Evolutionary conservation across 31 red algal species (phyloP), one percentile per base, ranked within the genome.

Genomic region (Odonthalia washingtoniensis): DNA sequence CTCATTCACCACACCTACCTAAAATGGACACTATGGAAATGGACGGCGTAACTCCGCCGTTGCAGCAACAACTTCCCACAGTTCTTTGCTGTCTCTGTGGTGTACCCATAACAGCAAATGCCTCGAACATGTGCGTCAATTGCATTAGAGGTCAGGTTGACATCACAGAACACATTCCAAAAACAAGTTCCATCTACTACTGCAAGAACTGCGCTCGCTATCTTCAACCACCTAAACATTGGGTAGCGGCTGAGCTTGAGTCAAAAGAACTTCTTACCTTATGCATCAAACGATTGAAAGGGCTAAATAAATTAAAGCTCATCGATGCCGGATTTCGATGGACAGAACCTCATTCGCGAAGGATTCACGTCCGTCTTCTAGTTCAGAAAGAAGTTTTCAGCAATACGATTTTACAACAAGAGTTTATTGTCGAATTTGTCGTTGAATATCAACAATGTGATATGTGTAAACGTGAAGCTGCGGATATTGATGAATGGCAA

Each of bases 401-500:
- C 40, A 86, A 88, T 36, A 97, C 98, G 14, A 93, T 99, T 73
- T 53, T 99, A 39, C 92, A 99, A 80, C 95, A 99, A 40, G 91
- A 93, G 72, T 99, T 99, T 70, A 66, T 97, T 35, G 95, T 99
- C 32, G 98, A 97, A 61, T 99, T 95, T 84, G 69, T 93, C 1
- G 98, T 99, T 3, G 90, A 95, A 42, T 94, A 97, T 63, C 95
- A 97, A 70, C 98, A 99, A 68, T 99, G 98, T 64, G 92, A 95
- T 36, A 92, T 91, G 84, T 99, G 98, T 83, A 66, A 96, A 75
- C 90, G 95, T 30, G 95, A 99, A 38, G 95, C 98, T 1, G 98
- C 98, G 5, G 96, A 99, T 60, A 92, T 99, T 5, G 98, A 99
- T 79, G 95, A 96, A 67, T 99, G 98, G 98, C 85, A 95, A 75